Evolutionary conservation across 805 yeast species (phyloP).

Genomic region (Monosporozyma siamensis): DNA sequence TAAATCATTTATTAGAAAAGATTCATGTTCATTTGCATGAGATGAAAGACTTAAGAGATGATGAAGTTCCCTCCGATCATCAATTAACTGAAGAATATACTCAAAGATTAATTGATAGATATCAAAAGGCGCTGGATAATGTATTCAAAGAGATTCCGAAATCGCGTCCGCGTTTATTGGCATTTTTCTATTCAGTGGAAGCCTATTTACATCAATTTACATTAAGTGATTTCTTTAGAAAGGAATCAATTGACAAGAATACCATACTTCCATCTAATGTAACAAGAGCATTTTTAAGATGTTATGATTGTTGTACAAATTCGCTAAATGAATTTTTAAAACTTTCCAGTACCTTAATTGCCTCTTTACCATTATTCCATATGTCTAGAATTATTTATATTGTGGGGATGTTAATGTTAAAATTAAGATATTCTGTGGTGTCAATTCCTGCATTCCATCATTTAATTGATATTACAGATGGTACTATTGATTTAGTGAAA

Average conservation of each 20-base stretch:
- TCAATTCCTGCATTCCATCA: conserved; percentile 40
- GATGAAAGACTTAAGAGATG: conserved; percentile 11
- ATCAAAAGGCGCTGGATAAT: conserved; percentile 38
- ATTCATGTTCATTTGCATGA: conserved; percentile 45
- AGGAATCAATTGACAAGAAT: conserved; percentile 8
- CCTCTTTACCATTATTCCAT: conserved; percentile 48
- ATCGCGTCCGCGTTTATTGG: conserved; percentile 35
- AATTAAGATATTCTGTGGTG: conserved; percentile 46
- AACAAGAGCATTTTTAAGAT: conserved; percentile 38
- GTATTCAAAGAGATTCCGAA: conserved; percentile 34
- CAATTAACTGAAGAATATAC: conserved; percentile 13
- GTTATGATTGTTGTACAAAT: conserved; percentile 45
- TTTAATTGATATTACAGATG: conserved; percentile 39
- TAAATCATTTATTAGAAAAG: conserved; percentile 53
- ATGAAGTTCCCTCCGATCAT: conserved; percentile 9
- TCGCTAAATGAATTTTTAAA: conserved; percentile 41
- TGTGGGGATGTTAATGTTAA: conserved; percentile 48
- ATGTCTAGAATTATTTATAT: conserved; percentile 53
- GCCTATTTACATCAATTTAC: conserved; percentile 58
- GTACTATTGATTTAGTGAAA: conserved; percentile 30
- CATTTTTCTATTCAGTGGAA: conserved; percentile 53
- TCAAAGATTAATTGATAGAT: conserved; percentile 28
- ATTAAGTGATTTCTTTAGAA: conserved; percentile 22
- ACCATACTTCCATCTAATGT: conserved; percentile 24
- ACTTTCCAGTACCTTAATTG: conserved; percentile 38